Conservation (phyloP, 2,329 filamentous ascomycete genomes). For the Hypoxylon sp. region DNA sequence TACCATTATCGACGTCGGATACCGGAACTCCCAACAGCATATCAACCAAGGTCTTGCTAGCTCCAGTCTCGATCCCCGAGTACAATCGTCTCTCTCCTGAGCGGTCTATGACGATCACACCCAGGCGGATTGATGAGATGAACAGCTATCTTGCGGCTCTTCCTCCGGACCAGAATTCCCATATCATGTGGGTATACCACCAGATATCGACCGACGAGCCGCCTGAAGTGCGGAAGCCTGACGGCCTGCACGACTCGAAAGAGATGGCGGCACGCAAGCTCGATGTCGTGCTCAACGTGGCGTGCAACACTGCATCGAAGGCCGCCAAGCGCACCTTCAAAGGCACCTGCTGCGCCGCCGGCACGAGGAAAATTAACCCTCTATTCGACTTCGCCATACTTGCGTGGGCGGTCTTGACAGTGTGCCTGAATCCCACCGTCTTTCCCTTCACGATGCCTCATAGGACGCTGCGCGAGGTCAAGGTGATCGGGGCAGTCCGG, state of each 20-base stretch:
- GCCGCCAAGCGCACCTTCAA: constrained; percentile 53
- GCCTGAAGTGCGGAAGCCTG: constrained; percentile 51
- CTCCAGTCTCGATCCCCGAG: constrained; percentile 55
- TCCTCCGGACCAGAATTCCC: constrained; percentile 50
- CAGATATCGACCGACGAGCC: constrained; percentile 54
- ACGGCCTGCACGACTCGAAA: constrained; percentile 58
- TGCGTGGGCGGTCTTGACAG: constrained; percentile 41
- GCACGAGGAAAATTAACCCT: constrained; percentile 47
- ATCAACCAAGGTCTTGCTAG: constrained; percentile 48
- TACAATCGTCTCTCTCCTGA: constrained; percentile 54
- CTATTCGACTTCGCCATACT: constrained; percentile 48
- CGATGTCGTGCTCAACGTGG: constrained; percentile 61
- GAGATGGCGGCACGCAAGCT: constrained; percentile 56
- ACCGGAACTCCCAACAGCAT: constrained; percentile 9
- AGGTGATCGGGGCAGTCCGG: constrained; percentile 26
- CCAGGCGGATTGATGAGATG: constrained; percentile 59
- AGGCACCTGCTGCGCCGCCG: constrained; percentile 60
- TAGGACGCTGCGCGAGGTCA: not conserved
- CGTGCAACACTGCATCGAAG: constrained; percentile 59
- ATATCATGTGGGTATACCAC: constrained; percentile 60
- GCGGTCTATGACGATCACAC: constrained; percentile 54
- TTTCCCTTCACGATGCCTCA: not conserved
- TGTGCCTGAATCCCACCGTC: constrained; percentile 22
- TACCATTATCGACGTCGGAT: constrained; percentile 24
- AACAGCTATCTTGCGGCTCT: constrained; percentile 58